Percentiles rank a stretch among this genome's conserved stretches.
Conservation (phyloP, 2,329 filamentous ascomycete genomes). For the Phaeosphaeriaceae sp. region DNA sequence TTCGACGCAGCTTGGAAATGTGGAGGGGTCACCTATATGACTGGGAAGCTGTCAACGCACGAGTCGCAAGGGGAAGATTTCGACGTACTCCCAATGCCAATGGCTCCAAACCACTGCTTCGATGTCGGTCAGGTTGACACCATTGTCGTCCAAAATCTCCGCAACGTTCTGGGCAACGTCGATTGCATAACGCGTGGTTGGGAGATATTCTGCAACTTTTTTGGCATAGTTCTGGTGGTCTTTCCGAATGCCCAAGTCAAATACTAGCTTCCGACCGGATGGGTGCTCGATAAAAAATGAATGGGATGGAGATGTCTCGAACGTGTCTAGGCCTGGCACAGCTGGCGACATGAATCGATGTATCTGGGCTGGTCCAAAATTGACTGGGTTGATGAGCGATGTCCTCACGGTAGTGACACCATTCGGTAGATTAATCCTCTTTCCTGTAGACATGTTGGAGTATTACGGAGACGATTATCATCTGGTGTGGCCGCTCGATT, state of each 20-base stretch:
- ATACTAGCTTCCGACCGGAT: neutral
- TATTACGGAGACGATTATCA: no score
- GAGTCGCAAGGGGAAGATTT: no score
- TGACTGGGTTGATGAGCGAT: slow-evolving; percentile 49
- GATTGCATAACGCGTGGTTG: neutral
- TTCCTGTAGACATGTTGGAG: neutral
- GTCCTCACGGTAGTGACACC: slow-evolving; percentile 13
- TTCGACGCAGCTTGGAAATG: neutral
- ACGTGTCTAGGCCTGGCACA: slow-evolving; percentile 24
- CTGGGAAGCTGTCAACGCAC: no score
- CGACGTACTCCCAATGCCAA: no score
- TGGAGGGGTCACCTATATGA: neutral
- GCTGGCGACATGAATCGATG: slow-evolving; percentile 35
- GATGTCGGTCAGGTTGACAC: neutral
- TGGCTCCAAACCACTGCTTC: neutral
- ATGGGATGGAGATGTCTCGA: slow-evolving; percentile 45
- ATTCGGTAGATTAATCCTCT: neutral
- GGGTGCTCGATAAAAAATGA: slow-evolving; percentile 21
- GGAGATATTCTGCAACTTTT: neutral
- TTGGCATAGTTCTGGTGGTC: neutral
- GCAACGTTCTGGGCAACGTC: neutral
- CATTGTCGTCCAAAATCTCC: neutral
- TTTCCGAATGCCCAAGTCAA: slow-evolving; percentile 6
- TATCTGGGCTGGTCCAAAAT: slow-evolving; percentile 35
- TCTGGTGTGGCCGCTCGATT: no score